phyloP scores from a whole-genome alignment of 257 asterid genomes.

The Capsicum baccatum region DNA sequence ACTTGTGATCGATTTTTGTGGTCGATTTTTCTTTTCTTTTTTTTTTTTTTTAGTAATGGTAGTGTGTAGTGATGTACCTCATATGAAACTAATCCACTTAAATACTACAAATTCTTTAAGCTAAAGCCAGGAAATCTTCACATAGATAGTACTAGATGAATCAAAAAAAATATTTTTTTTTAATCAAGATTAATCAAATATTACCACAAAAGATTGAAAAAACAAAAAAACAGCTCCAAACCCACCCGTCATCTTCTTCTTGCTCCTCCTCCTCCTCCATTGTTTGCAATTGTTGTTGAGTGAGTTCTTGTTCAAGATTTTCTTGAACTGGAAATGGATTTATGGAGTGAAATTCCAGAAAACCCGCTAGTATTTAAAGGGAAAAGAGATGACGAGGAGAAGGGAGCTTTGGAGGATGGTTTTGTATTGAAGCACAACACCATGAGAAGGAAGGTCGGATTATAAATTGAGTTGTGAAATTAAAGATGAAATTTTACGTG shows the following conservation, averaged over 20 bases:
- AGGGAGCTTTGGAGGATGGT: constrained; percentile 41
- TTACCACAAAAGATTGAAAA: not conserved
- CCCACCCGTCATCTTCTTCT: constrained; percentile 84
- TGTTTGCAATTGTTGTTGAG: constrained; percentile 32
- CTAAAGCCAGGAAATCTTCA: not conserved
- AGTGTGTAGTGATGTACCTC: not conserved
- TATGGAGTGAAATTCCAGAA: constrained; percentile 40
- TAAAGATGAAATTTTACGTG: no score
- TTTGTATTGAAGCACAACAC: constrained; percentile 45
- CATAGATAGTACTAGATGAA: not conserved
- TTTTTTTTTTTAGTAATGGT: no score
- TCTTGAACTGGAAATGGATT: constrained; percentile 44
- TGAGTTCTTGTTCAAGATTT: constrained; percentile 35
- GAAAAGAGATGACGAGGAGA: constrained; percentile 31
- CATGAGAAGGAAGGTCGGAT: constrained; percentile 28
- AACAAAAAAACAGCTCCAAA: not conserved
- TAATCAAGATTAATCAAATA: not conserved
- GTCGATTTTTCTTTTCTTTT: no score
- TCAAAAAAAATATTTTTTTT: no score
- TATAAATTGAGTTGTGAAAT: no score
- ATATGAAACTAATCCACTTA: not conserved
- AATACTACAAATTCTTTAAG: not conserved
- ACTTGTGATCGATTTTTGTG: no score
- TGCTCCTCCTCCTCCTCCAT: constrained; percentile 35
- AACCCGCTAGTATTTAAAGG: constrained; percentile 29